phyloP scores from a whole-genome alignment of 2,329 filamentous ascomycete species.

The Graphium sp. region DNA sequence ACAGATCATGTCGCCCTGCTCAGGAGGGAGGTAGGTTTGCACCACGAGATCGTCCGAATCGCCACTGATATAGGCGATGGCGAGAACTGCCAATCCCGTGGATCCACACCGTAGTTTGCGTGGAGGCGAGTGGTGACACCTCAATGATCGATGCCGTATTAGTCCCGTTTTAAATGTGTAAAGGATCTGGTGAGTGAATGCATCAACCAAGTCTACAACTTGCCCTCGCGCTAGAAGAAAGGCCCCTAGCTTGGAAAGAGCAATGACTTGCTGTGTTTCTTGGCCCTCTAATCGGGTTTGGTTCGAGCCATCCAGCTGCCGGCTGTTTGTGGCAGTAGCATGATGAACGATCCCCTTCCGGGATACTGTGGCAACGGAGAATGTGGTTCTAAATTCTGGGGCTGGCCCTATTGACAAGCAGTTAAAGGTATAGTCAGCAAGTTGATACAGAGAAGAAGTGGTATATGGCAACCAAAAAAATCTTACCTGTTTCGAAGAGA shows the following conservation, averaged over 20 bases:
- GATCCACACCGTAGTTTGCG: slow-evolving; percentile 34
- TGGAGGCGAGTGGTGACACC: slow-evolving; percentile 37
- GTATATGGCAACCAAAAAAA: neutral
- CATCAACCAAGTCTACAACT: slow-evolving; percentile 39
- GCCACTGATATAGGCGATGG: slow-evolving; percentile 42
- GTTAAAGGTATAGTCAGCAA: no score
- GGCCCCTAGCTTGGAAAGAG: slow-evolving; percentile 37
- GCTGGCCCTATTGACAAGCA: no score
- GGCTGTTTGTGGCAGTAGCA: no score
- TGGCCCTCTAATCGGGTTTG: no score
- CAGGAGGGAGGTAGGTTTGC: slow-evolving; percentile 41
- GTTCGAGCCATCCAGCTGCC: no score
- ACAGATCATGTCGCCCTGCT: slow-evolving; percentile 38
- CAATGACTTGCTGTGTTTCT: slow-evolving; percentile 37
- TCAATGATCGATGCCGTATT: slow-evolving; percentile 41
- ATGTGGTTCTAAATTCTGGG: no score
- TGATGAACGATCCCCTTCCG: no score
- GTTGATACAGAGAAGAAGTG: no score
- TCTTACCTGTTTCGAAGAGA: slow-evolving; percentile 26
- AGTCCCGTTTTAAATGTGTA: slow-evolving; percentile 43
- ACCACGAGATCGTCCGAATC: slow-evolving; percentile 46
- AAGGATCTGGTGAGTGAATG: slow-evolving; percentile 27
- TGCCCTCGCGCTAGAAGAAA: slow-evolving; percentile 42
- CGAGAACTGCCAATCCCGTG: slow-evolving; percentile 42
- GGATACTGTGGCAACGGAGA: no score